Evolutionary conservation across 1,284 basidiomycete genomes (phyloP), one percentile per base, ranked within the genome.

Genomic region (Rhodotorula sp.): DNA sequence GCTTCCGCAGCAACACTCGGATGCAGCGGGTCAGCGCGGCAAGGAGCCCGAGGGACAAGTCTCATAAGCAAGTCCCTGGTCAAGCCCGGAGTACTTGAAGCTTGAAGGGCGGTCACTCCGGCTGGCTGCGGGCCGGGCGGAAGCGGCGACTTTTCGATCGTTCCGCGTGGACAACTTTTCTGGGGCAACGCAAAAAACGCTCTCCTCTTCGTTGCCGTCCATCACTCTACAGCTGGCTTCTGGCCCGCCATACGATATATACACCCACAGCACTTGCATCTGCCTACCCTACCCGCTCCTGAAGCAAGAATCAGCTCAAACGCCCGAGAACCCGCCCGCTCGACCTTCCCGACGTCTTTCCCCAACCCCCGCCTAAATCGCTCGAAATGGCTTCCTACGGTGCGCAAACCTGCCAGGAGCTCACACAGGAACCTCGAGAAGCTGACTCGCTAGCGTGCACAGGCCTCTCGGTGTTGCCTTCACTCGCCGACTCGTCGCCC

Each of bases 321-420:
- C 3, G 4, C n/a, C n/a, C 12, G 12, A 7, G n/a, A 1, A 23
- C 26, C 21, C 21, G 23, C 21, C 8, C n/a, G 51, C 51, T n/a
- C 51, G 51, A 14, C 23, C n/a, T 52, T n/a, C 29, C 54, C 54
- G 54, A 26, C 26, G 16, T 56, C 26, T 16, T 29, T 26, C n/a
- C 54, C 54, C 54, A 56, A 56, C 54, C n/a, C 54, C n/a, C n/a
- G 54, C 54, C 54, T 26, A 5, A 26, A 29, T 16, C 54, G n/a
- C 54, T 26, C n/a, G n/a, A 14, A 56, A 56, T 56, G 54, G 54
- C 54, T 56, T 56, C 54, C 54, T 56, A 56, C 54, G 54, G 54
- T 56, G n/a, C 23, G 54, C 29, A 18, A 26, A 56, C 29, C 8
- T 21, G 49, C 49, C 49, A 20, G 23, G 20, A 23, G 10, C 26